A percentile compares a stretch with the other conserved stretches of the same genome.
Evolutionary conservation across 805 yeast genomes (phyloP).

Genomic region (Kregervanrija pseudodelftensis): DNA sequence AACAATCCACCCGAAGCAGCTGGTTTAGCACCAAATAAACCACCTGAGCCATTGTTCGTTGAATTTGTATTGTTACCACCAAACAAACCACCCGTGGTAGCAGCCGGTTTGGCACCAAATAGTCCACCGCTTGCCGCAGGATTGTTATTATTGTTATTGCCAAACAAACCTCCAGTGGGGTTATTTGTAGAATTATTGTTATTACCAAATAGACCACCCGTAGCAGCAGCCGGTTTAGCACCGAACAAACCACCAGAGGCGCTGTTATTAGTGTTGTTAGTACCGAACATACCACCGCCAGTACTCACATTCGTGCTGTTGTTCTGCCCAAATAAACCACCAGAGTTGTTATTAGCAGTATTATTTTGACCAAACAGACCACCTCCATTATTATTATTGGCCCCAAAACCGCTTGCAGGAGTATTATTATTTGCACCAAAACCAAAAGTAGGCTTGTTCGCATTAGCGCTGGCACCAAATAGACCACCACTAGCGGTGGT

Average conservation of each 20-base stretch:
- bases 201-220: slow-evolving; percentile 23
- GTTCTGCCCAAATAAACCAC: slow-evolving; percentile 15
- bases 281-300: slow-evolving; percentile 21
- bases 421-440: slow-evolving; percentile 31
- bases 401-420: slow-evolving; percentile 20
- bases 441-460: slow-evolving; percentile 7
- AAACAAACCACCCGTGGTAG: slow-evolving; percentile 32
- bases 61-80: slow-evolving; percentile 16
- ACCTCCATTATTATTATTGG: slow-evolving; percentile 7
- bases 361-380: slow-evolving; percentile 18
- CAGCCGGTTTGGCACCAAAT: slow-evolving; percentile 27
- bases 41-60: slow-evolving; percentile 10
- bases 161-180: slow-evolving; percentile 12
- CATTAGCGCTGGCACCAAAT: slow-evolving; percentile 16
- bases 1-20: slow-evolving; percentile 25
- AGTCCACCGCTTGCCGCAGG: slow-evolving; percentile 18
- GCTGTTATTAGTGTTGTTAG: slow-evolving; percentile 5
- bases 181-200: slow-evolving; percentile 9
- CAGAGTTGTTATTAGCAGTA: slow-evolving; percentile 14
- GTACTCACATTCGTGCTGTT: slow-evolving; percentile 4
- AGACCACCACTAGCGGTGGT: slow-evolving; percentile 13
- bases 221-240: slow-evolving; percentile 15
- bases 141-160: slow-evolving; percentile 4
- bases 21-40: slow-evolving; percentile 14
- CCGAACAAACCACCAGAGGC: slow-evolving; percentile 15